A percentile compares a stretch with the other conserved stretches of the same genome.
These are phyloP conservation scores for Rutstroemia sp. DNA, from an alignment of 2,329 filamentous ascomycete genomes.

Conservation along the genomic window DNA sequence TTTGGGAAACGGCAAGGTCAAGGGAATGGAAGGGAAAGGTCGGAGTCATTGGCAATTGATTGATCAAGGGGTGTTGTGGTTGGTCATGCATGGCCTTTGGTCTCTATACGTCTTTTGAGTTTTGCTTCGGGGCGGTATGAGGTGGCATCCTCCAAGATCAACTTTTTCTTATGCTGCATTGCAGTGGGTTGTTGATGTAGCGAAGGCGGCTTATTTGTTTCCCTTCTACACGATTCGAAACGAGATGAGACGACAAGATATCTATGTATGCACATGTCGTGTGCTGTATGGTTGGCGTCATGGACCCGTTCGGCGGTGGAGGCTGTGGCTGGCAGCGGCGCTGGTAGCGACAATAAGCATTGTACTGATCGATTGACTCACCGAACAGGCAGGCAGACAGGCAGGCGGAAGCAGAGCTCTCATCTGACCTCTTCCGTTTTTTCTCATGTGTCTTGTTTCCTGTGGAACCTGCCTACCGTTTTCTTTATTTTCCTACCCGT, in stretches of 20 bases:
- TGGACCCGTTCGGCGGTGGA: too few relatives aligned
- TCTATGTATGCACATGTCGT: too few relatives aligned
- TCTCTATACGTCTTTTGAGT: neutral
- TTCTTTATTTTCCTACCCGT: too few relatives aligned
- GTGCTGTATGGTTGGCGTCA: too few relatives aligned
- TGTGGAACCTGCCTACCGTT: too few relatives aligned
- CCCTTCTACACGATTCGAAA: neutral
- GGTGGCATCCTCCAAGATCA: constrained; percentile 2
- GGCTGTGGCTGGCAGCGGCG: too few relatives aligned
- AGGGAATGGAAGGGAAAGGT: neutral
- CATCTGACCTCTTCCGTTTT: too few relatives aligned
- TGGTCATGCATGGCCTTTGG: constrained; percentile 8
- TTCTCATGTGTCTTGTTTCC: too few relatives aligned
- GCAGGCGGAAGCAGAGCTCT: neutral
- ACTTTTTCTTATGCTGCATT: neutral
- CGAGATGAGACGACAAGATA: too few relatives aligned
- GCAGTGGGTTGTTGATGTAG: neutral
- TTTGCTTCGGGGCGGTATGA: neutral
- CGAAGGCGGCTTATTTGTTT: neutral
- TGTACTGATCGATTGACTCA: neutral
- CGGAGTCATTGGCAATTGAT: constrained; percentile 5
- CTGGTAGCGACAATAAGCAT: too few relatives aligned
- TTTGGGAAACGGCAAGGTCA: constrained; percentile 3
- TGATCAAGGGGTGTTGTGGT: constrained; percentile 10
- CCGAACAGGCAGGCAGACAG: neutral